phyloP scores from a whole-genome alignment of 441 rosid species.

The Corymbia calophylla region DNA sequence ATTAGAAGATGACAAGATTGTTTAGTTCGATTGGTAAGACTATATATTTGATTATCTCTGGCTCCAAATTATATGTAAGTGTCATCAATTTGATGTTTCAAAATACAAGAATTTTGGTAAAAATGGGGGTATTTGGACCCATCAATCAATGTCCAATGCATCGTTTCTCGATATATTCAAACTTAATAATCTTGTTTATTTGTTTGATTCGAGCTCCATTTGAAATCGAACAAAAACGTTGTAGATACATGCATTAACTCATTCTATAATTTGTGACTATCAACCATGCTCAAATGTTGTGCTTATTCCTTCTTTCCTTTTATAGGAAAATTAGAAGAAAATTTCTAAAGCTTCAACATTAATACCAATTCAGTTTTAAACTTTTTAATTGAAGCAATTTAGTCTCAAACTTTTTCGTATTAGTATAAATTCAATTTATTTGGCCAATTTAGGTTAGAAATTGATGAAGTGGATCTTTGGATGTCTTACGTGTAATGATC shows the following conservation, averaged over 20 bases:
- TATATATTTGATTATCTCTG: background rate
- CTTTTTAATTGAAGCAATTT: too few relatives aligned
- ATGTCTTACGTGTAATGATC: too few relatives aligned
- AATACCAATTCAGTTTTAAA: too few relatives aligned
- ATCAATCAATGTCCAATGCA: background rate
- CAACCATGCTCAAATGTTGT: background rate
- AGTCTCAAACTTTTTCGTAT: too few relatives aligned
- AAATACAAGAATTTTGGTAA: background rate
- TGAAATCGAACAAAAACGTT: background rate
- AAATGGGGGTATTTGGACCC: background rate
- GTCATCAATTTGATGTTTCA: background rate
- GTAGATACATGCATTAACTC: rapidly evolving
- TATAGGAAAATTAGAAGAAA: too few relatives aligned
- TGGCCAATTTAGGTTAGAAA: too few relatives aligned
- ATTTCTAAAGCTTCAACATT: too few relatives aligned
- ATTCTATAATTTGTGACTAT: background rate
- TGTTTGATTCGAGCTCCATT: background rate
- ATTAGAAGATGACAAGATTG: background rate
- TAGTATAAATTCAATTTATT: too few relatives aligned
- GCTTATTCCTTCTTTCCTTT: background rate
- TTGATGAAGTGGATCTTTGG: too few relatives aligned
- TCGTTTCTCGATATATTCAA: background rate
- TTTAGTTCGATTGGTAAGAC: background rate
- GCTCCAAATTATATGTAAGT: background rate
- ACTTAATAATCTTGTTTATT: background rate